Base-by-base conservation (phyloP, 352 stramenopile genomes). In the Pythium dissotocum region DNA sequence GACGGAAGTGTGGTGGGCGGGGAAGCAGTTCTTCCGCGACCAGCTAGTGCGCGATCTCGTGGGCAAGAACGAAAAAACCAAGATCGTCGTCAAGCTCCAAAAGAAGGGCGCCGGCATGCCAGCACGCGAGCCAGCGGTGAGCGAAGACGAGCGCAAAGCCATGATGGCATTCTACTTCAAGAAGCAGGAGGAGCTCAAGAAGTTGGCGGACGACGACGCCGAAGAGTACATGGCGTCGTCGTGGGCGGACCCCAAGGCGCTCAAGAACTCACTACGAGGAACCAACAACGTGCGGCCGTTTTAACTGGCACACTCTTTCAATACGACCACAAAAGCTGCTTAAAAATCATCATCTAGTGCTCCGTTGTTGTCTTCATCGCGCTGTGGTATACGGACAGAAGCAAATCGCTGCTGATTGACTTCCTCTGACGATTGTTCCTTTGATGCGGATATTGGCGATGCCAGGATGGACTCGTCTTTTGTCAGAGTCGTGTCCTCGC, bases 101-200 rank as follows among this genome's bases (percentile, higher is more conserved):
- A 89, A 86, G 42, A 90, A 94, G 69, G 92, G 90, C 35, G 81
- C 69, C 33, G 96, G 97, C 21, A 87, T 96, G 61, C 97, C 96
- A 0, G 80, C 80, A 40, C 83, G 85, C 24, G 85, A 95, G 65
- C 83, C 83, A 0, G 87, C 73, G 4, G 85, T 99, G 33, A 97
- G 83, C 58, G 96, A 99, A 68, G 94, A 97, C 26, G 97, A 99
- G 71, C 89, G 94, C 55, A 98, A 98, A 79, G 93, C 95, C 33
- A 99, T 99, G 95, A 98, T 98, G 89, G 94, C 93, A 28, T 97
- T 97, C 65, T 98, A 98, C 77, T 96, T 94, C 58, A 93, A 93
- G 68, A 95, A 95, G 69, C 88, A 98, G 63, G 87, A 97, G 63
- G 87, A 97, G 63, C 58, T 93, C 58, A 95, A 98, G 68, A 76